Evolutionary conservation across 2,329 filamentous ascomycete genomes (phyloP).

Genomic region (Mariannaea sp.): DNA sequence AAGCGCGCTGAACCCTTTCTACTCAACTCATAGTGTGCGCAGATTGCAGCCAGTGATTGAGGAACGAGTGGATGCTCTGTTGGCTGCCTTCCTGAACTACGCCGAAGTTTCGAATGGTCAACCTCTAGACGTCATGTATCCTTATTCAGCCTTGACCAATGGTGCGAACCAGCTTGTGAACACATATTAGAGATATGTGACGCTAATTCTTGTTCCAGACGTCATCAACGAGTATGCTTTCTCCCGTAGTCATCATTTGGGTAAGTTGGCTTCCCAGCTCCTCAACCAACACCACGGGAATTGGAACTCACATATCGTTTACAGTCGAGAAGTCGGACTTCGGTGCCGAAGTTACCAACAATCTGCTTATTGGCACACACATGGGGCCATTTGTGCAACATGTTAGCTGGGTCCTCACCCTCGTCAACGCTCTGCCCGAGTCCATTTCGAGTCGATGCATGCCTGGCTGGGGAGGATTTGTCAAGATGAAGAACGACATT

Average conservation of each 20-base stretch:
- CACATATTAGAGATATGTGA: not conserved
- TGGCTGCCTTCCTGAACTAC: conserved; percentile 39
- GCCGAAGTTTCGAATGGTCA: conserved; percentile 33
- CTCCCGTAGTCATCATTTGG: conserved; percentile 42
- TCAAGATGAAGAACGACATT: conserved; percentile 48
- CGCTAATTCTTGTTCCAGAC: conserved; percentile 33
- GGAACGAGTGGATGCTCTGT: conserved; percentile 43
- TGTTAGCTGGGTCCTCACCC: conserved; percentile 42
- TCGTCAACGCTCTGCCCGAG: conserved; percentile 45
- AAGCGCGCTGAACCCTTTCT: conserved; percentile 44
- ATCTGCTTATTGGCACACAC: conserved; percentile 45
- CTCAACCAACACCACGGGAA: no score
- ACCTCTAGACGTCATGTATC: conserved; percentile 45
- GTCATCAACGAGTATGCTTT: conserved; percentile 49
- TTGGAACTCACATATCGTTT: not conserved
- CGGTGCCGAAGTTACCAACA: conserved; percentile 43
- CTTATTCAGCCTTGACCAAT: conserved; percentile 47
- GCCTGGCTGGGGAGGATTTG: conserved; percentile 44
- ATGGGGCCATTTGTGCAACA: conserved; percentile 46
- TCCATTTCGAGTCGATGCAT: conserved; percentile 43
- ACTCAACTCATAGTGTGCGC: conserved; percentile 44
- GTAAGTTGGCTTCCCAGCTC: conserved; percentile 19
- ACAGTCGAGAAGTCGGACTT: conserved; percentile 43
- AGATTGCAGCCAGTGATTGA: conserved; percentile 46
- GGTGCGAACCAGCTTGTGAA: conserved; percentile 26